phyloP scores from a whole-genome alignment of 257 asterid genomes.

The Penstemon barbatus region DNA sequence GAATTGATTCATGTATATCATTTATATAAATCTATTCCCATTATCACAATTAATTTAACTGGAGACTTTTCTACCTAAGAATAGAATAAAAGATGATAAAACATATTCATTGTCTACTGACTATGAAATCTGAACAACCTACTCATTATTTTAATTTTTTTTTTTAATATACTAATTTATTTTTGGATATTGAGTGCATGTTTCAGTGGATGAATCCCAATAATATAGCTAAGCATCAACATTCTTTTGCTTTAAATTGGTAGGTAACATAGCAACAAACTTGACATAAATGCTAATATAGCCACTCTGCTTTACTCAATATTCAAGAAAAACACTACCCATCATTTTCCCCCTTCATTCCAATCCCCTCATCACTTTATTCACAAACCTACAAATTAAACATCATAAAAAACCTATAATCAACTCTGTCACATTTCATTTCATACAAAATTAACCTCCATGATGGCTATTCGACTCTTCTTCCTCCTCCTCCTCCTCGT shows the following conservation, averaged over 20 bases:
- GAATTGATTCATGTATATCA: no score
- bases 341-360: background rate
- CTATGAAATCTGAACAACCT: no score
- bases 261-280: background rate
- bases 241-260: background rate
- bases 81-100: no score
- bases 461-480: background rate
- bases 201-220: background rate
- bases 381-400: background rate
- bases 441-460: background rate
- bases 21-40: no score
- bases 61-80: no score
- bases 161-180: background rate
- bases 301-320: background rate
- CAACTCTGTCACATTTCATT: background rate
- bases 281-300: background rate
- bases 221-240: background rate
- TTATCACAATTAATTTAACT: no score
- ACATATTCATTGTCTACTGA: no score
- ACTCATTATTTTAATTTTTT: no score
- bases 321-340: background rate
- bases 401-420: background rate
- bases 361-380: background rate
- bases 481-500: conserved; percentile 11
- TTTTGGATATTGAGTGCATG: background rate